These are phyloP conservation scores for Danielia oregonensis DNA, from an alignment of 805 yeast species.

Conservation along the genomic window DNA sequence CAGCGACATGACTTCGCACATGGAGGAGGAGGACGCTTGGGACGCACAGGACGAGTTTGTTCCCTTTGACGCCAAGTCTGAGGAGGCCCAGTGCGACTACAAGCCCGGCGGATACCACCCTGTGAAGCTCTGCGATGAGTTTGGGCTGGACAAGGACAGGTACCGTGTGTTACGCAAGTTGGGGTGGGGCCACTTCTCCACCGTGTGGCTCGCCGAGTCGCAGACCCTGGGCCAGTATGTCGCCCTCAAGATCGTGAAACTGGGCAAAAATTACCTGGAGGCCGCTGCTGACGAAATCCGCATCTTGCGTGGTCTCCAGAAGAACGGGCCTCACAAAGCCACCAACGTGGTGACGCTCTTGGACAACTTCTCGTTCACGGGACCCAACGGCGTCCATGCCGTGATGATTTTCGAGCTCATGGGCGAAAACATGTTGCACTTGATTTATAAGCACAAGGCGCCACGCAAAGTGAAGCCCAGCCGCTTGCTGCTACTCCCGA, in stretches of 20 bases:
- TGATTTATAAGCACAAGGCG: slow-evolving; percentile 75
- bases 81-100: slow-evolving; percentile 84
- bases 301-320: slow-evolving; percentile 73
- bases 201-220: slow-evolving; percentile 31
- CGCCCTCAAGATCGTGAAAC: slow-evolving; percentile 90
- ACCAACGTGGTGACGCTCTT: slow-evolving; percentile 69
- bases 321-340: slow-evolving; percentile 12
- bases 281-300: slow-evolving; percentile 93
- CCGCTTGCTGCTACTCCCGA: slow-evolving; percentile 43
- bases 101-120: slow-evolving; percentile 96
- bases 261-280: slow-evolving; percentile 86
- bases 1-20: slow-evolving; percentile 34
- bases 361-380: slow-evolving; percentile 81
- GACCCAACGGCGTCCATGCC: slow-evolving; percentile 89
- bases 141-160: slow-evolving; percentile 55
- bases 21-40: slow-evolving; percentile 6
- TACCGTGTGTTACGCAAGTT: slow-evolving; percentile 82
- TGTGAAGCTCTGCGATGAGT: slow-evolving; percentile 80
- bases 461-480: not conserved
- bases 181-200: slow-evolving; percentile 99
- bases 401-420: slow-evolving; percentile 97
- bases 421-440: slow-evolving; percentile 87
- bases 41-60: slow-evolving; percentile 19
- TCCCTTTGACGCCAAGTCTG: slow-evolving; percentile 48
- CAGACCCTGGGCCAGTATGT: slow-evolving; percentile 89